phyloP scores from a whole-genome alignment of 169 alveolate genomes.

The Plasmodium inui region DNA sequence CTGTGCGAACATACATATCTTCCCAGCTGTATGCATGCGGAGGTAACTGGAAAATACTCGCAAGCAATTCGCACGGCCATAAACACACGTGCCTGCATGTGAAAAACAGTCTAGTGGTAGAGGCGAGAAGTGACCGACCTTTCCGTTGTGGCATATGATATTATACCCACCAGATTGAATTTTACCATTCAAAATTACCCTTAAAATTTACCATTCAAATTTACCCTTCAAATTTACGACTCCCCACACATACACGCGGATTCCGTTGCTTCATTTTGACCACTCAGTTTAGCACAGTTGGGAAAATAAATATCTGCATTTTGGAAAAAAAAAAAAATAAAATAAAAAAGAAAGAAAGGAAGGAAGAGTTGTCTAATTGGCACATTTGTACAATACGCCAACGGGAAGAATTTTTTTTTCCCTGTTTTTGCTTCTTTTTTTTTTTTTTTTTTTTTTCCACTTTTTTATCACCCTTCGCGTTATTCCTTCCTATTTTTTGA shows the following conservation, averaged over 20 bases:
- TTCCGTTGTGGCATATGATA: neutral
- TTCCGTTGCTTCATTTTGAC: neutral
- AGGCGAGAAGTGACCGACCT: neutral
- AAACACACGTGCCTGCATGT: neutral
- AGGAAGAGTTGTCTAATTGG: neutral
- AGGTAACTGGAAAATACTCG: neutral
- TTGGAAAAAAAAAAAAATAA: neutral
- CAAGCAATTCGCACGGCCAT: neutral
- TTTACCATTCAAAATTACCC: neutral
- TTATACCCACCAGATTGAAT: neutral
- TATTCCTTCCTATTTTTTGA: neutral
- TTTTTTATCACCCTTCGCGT: neutral
- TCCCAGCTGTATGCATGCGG: neutral
- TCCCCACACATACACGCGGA: neutral
- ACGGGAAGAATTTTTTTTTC: neutral
- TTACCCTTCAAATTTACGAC: too few relatives aligned
- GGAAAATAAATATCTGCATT: neutral
- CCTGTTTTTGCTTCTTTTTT: neutral
- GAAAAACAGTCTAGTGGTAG: neutral
- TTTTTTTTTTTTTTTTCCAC: neutral
- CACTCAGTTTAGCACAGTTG: neutral
- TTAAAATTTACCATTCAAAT: too few relatives aligned
- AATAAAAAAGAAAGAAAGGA: too few relatives aligned
- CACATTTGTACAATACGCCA: neutral
- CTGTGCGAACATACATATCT: neutral